These are phyloP conservation scores for Alloteropsis angusta DNA, from an alignment of 202 grass and related monocot genomes.

Conservation along the genomic window DNA sequence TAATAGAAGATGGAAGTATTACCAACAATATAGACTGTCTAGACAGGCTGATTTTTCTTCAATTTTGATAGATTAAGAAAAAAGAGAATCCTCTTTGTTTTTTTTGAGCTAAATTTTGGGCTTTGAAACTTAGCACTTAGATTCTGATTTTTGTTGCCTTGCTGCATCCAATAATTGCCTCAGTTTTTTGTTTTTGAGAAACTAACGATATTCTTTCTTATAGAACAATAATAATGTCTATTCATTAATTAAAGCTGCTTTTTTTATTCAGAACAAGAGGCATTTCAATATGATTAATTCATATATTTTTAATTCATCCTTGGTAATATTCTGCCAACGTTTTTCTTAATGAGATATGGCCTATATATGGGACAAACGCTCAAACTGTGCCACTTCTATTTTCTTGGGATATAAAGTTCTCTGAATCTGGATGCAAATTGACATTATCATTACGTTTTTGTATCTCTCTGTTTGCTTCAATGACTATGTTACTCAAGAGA, in stretches of 20 bases:
- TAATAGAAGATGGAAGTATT: slow-evolving; percentile 29
- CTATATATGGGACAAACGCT: not conserved
- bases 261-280: not conserved
- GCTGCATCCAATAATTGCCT: slow-evolving; percentile 24
- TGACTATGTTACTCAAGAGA: too few species aligned
- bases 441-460: not conserved
- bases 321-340: not conserved
- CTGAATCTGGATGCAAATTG: not conserved
- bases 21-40: slow-evolving; percentile 27
- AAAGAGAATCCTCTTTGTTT: slow-evolving; percentile 2
- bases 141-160: slow-evolving; percentile 10
- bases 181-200: slow-evolving; percentile 18
- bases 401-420: not conserved
- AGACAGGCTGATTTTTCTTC: slow-evolving; percentile 37
- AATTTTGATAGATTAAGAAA: slow-evolving; percentile 48
- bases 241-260: not conserved
- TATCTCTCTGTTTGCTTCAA: not conserved
- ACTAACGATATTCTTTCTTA: slow-evolving; percentile 37
- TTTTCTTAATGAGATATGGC: not conserved
- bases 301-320: not conserved
- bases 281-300: not conserved
- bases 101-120: slow-evolving; percentile 30
- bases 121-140: slow-evolving; percentile 7
- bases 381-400: not conserved
- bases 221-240: slow-evolving; percentile 34